A percentile compares a stretch with the other conserved stretches of the same genome.
These are phyloP conservation scores for Gossypium aridum DNA, from an alignment of 441 rosid genomes.

Conservation along the genomic window DNA sequence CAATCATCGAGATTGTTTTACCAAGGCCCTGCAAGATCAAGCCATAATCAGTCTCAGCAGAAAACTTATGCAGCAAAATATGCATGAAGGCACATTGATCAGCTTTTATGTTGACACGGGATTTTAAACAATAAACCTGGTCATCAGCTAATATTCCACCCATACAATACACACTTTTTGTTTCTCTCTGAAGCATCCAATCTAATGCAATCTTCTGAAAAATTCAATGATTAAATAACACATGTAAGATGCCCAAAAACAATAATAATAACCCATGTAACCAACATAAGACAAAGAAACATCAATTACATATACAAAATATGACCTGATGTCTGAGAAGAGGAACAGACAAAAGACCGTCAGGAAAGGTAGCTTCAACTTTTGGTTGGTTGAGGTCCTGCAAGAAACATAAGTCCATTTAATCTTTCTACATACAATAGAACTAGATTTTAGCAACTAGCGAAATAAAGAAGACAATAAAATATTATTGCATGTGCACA, in stretches of 20 bases:
- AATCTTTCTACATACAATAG: constrained; percentile 15
- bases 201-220: constrained; percentile 92
- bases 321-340: constrained; percentile 93
- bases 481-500: neutral
- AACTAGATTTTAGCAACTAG: constrained; percentile 5
- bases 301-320: constrained; percentile 5
- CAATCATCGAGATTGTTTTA: constrained; percentile 90
- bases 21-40: constrained; percentile 80
- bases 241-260: neutral
- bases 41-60: constrained; percentile 15
- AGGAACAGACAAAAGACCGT: constrained; percentile 75
- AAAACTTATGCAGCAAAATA: constrained; percentile 13
- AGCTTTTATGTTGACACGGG: neutral
- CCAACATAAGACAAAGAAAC: constrained; percentile 11
- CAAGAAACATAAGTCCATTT: constrained; percentile 14
- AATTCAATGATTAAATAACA: constrained; percentile 19
- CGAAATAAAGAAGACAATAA: neutral
- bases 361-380: constrained; percentile 49
- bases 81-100: constrained; percentile 11
- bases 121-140: constrained; percentile 50
- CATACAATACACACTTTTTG: constrained; percentile 62
- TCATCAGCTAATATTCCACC: constrained; percentile 99
- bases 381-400: constrained; percentile 92
- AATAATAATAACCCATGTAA: constrained; percentile 10
- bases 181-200: constrained; percentile 96